Conservation (phyloP, 2,329 filamentous ascomycete species). For the Hysterium pulicare region DNA sequence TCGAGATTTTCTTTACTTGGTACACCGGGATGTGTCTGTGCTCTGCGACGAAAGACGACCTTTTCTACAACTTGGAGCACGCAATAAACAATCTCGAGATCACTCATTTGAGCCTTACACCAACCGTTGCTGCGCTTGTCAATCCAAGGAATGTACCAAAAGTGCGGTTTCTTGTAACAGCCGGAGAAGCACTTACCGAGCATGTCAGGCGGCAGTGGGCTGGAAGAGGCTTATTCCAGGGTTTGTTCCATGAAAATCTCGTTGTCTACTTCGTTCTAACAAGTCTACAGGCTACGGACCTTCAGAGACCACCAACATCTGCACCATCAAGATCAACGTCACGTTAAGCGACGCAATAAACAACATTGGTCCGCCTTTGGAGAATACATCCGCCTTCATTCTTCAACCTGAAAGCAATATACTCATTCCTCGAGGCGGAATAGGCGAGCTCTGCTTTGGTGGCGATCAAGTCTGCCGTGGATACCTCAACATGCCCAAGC, state of each 20-base stretch:
- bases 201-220: conserved; percentile 69
- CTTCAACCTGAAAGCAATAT: conserved; percentile 37
- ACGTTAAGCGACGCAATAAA: conserved; percentile 57
- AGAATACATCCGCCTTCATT: conserved; percentile 74
- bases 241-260: conserved; percentile 27
- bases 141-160: conserved; percentile 64
- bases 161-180: conserved; percentile 74
- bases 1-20: conserved; percentile 88
- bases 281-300: conserved; percentile 64
- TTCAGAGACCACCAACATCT: conserved; percentile 85
- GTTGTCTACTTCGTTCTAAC: neutral
- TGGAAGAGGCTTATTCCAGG: conserved; percentile 66
- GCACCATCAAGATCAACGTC: conserved; percentile 66
- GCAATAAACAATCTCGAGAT: conserved; percentile 61
- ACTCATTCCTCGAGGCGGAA: conserved; percentile 64
- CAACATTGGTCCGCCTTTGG: conserved; percentile 72
- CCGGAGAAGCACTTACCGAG: conserved; percentile 75
- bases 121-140: conserved; percentile 77
- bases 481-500: conserved; percentile 64
- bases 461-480: conserved; percentile 75
- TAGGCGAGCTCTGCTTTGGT: conserved; percentile 84
- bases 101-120: conserved; percentile 82
- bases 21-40: conserved; percentile 74
- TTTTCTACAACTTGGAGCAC: conserved; percentile 69
- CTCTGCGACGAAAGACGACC: conserved; percentile 67